These are phyloP conservation scores for Syncephalis plumigaleata DNA, from an alignment of 371 early-diverging fungal genomes.

Conservation along the genomic window DNA sequence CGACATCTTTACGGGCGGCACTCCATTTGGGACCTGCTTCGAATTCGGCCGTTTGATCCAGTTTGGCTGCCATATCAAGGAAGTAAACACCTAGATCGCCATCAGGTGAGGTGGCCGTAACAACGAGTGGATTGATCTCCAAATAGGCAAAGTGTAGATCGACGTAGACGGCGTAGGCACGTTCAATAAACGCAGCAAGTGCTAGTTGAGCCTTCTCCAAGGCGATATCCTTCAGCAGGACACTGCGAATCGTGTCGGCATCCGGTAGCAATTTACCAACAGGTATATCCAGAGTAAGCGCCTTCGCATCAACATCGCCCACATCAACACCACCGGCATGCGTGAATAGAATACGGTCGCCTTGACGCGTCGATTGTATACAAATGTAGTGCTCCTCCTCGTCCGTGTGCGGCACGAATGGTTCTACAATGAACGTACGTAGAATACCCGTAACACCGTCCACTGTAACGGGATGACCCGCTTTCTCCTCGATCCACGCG, in stretches of 20 bases:
- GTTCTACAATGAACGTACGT: constrained; percentile 89
- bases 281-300: constrained; percentile 59
- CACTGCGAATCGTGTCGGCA: constrained; percentile 36
- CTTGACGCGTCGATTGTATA: constrained; percentile 89
- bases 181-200: constrained; percentile 75
- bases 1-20: constrained; percentile 31
- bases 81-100: constrained; percentile 49
- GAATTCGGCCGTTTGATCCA: constrained; percentile 96
- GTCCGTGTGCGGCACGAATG: constrained; percentile 84
- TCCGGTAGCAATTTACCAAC: constrained; percentile 46
- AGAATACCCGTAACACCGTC: constrained; percentile 71
- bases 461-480: constrained; percentile 69
- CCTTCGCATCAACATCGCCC: constrained; percentile 97
- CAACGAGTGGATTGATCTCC: constrained; percentile 96
- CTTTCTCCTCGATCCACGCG: constrained; percentile 76
- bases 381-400: constrained; percentile 91
- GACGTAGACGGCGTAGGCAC: constrained; percentile 84
- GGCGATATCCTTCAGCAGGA: constrained; percentile 41
- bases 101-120: constrained; percentile 39
- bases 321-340: constrained; percentile 97
- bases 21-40: constrained; percentile 88
- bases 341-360: constrained; percentile 88
- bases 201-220: constrained; percentile 55
- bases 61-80: constrained; percentile 92
- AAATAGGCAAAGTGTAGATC: constrained; percentile 95